These are phyloP conservation scores for Astrocystis sublimbata DNA, from an alignment of 495 filamentous ascomycete species.

Conservation along the genomic window DNA sequence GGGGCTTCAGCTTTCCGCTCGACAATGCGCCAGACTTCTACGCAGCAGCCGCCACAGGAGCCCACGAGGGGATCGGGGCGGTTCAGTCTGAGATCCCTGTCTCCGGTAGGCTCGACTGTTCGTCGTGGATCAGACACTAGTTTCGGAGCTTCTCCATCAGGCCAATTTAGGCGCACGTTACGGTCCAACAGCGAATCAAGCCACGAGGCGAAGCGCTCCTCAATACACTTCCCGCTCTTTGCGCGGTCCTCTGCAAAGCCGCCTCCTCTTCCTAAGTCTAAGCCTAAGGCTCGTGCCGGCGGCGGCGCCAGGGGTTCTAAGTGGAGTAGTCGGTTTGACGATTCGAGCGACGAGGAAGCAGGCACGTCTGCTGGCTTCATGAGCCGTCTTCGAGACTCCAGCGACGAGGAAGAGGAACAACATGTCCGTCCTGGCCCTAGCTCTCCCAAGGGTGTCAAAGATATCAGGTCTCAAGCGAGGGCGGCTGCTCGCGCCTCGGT, in stretches of 20 bases:
- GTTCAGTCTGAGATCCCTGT: slow-evolving; percentile 44
- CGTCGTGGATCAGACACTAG: slow-evolving; percentile 24
- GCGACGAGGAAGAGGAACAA: slow-evolving; percentile 70
- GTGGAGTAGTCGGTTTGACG: slow-evolving; percentile 54
- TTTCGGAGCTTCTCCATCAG: slow-evolving; percentile 6
- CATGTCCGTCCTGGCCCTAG: too few species aligned
- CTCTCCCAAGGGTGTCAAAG: slow-evolving; percentile 22
- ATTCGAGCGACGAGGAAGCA: slow-evolving; percentile 75
- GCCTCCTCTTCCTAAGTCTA: too few species aligned
- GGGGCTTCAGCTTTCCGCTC: slow-evolving; percentile 38
- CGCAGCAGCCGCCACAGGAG: slow-evolving; percentile 10
- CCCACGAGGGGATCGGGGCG: slow-evolving; percentile 29
- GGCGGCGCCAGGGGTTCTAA: slow-evolving; percentile 24
- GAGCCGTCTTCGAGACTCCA: slow-evolving; percentile 81
- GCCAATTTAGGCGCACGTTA: slow-evolving; percentile 25
- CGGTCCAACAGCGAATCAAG: slow-evolving; percentile 28
- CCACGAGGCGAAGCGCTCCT: slow-evolving; percentile 24
- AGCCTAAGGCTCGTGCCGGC: too few species aligned
- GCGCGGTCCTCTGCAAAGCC: slow-evolving; percentile 23
- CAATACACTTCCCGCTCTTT: slow-evolving; percentile 33
- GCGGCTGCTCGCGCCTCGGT: slow-evolving; percentile 24
- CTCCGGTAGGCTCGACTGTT: slow-evolving; percentile 35
- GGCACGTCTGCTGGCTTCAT: slow-evolving; percentile 47
- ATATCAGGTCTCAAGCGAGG: slow-evolving; percentile 17
- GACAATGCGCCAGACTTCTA: slow-evolving; percentile 42